Evolutionary conservation across 2,329 filamentous ascomycete genomes (phyloP).

Genomic region (Xylaria polymorpha): DNA sequence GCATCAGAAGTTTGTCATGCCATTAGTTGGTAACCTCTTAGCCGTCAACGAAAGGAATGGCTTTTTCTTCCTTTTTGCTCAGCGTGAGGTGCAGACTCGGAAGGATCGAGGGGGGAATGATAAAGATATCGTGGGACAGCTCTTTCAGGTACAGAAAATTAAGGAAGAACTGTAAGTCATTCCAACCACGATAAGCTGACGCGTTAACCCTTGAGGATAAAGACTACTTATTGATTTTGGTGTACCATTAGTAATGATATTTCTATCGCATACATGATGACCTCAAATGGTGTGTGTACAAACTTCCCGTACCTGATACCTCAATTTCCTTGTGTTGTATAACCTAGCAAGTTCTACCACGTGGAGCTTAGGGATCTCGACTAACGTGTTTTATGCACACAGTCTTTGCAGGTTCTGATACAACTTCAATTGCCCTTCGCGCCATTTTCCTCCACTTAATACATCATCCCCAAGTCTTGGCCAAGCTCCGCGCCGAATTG

Average conservation of each 20-base stretch:
- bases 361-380: too few relatives aligned
- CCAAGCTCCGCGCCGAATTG: conserved; percentile 30
- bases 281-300: conserved; percentile 20
- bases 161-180: conserved; percentile 31
- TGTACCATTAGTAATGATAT: conserved; percentile 24
- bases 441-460: conserved; percentile 34
- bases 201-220: background rate
- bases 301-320: too few relatives aligned
- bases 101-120: conserved; percentile 26
- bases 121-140: conserved; percentile 34
- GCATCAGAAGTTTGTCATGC: conserved; percentile 31
- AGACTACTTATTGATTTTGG: background rate
- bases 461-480: conserved; percentile 12
- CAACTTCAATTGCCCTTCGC: conserved; percentile 32
- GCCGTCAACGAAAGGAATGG: conserved; percentile 38
- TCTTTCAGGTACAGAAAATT: conserved; percentile 27
- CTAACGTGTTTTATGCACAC: too few relatives aligned
- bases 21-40: conserved; percentile 35
- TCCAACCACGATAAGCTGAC: background rate
- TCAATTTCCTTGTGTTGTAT: too few relatives aligned
- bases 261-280: conserved; percentile 38
- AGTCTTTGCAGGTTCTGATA: conserved; percentile 39
- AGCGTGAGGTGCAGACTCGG: conserved; percentile 27
- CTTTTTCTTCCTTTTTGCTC: conserved; percentile 36
- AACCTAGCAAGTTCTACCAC: too few relatives aligned